A percentile compares a stretch with the other conserved stretches of the same genome.
These are phyloP conservation scores for Cercospora citrullina DNA, from an alignment of 2,329 filamentous ascomycete species.

Conservation along the genomic window DNA sequence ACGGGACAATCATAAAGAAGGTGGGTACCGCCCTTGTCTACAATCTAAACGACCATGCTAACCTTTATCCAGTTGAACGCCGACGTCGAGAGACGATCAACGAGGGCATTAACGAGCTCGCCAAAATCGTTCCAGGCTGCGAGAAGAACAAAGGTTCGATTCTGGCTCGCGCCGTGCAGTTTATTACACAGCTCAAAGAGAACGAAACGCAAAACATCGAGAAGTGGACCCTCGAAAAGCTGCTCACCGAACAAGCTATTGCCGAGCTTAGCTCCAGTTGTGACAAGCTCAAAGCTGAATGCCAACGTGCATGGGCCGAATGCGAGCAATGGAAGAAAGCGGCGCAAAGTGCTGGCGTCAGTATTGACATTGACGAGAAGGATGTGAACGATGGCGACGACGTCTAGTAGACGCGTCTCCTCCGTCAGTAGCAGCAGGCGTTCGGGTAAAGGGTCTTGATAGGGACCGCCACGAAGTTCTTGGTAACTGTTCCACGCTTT, in stretches of 20 bases:
- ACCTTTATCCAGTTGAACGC: conserved; percentile 72
- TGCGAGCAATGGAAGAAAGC: conserved; percentile 74
- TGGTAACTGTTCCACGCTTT: not conserved
- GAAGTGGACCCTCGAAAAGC: conserved; percentile 89
- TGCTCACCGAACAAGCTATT: conserved; percentile 84
- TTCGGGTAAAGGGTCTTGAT: not conserved
- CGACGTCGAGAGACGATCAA: conserved; percentile 97
- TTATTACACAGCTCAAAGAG: conserved; percentile 91
- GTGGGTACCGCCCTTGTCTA: conserved; percentile 51
- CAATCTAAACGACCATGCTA: conserved; percentile 8
- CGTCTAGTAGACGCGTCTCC: not conserved
- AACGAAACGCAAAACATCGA: conserved; percentile 93
- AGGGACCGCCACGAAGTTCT: not conserved
- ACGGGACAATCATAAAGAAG: conserved; percentile 98
- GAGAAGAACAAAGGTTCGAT: conserved; percentile 99
- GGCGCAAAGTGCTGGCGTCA: conserved; percentile 36
- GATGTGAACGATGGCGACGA: conserved; percentile 19
- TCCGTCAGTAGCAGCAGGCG: not conserved
- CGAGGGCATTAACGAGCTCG: conserved; percentile 95
- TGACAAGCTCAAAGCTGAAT: conserved; percentile 81
- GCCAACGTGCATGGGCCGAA: conserved; percentile 74
- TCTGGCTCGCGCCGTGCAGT: conserved; percentile 85
- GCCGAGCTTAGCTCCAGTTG: conserved; percentile 83
- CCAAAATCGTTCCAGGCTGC: conserved; percentile 94
- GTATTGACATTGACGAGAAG: conserved; percentile 30